Evolutionary conservation across 768 basidiomycete species (phyloP).

Genomic region (Pulveroboletus sp.): DNA sequence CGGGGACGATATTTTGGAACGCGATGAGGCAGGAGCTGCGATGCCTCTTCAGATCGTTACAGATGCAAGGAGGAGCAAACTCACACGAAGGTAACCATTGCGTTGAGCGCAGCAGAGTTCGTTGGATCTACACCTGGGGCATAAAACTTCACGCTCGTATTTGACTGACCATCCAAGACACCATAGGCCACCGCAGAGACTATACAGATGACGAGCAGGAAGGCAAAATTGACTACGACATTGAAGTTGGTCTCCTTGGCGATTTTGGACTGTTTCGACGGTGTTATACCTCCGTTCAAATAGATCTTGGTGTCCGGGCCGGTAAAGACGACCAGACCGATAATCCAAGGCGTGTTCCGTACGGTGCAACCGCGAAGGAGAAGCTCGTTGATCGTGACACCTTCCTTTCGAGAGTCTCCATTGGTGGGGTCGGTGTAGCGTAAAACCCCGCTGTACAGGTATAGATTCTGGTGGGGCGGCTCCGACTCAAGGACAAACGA

Average conservation of each 20-base stretch:
- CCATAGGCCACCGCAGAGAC: constrained; percentile 75
- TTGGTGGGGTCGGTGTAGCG: constrained; percentile 57
- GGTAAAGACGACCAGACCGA: constrained; percentile 91
- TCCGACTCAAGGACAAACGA: constrained; percentile 90
- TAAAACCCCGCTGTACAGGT: constrained; percentile 82
- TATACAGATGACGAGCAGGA: constrained; percentile 74
- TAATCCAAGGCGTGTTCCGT: constrained; percentile 88
- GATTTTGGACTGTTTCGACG: constrained; percentile 96
- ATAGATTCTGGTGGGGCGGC: constrained; percentile 89
- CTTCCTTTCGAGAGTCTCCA: constrained; percentile 55
- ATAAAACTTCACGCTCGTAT: constrained; percentile 69
- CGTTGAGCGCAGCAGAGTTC: constrained; percentile 58
- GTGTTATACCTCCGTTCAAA: constrained; percentile 88
- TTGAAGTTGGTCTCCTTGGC: constrained; percentile 99
- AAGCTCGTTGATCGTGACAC: constrained; percentile 87
- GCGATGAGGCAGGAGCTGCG: constrained; percentile 85
- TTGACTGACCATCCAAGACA: constrained; percentile 50
- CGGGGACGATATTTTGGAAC: constrained; percentile 96
- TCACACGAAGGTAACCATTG: constrained; percentile 87
- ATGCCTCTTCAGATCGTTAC: constrained; percentile 1
- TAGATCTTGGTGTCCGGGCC: constrained; percentile 92
- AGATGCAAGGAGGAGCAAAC: constrained; percentile 30
- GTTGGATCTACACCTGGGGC: constrained; percentile 66
- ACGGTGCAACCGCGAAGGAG: constrained; percentile 87
- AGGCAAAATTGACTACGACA: constrained; percentile 86